Evolutionary conservation across 129 eudicot genomes (phyloP).

Genomic region (Pulicaria dysenterica): DNA sequence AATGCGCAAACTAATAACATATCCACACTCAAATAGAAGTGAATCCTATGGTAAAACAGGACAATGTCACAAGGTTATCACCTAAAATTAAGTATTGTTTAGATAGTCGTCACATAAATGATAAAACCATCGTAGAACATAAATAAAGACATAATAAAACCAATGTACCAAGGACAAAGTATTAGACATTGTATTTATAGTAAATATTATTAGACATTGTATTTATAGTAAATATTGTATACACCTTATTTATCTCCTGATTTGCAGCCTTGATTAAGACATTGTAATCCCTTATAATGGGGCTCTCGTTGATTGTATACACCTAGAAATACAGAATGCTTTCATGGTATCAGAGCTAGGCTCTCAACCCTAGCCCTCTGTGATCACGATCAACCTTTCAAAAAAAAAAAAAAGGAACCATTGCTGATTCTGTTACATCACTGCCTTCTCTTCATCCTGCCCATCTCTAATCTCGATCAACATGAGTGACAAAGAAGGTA

Average conservation of each 20-base stretch:
- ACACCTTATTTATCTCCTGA: not conserved
- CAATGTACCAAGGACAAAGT: too few relatives aligned
- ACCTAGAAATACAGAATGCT: not conserved
- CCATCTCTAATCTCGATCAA: not conserved
- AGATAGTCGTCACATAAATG: too few relatives aligned
- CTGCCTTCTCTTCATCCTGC: not conserved
- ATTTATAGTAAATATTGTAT: conserved; percentile 8
- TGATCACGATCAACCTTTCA: not conserved
- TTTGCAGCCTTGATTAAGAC: conserved; percentile 1
- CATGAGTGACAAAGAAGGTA: not conserved
- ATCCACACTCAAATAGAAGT: too few relatives aligned
- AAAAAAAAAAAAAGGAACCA: too few relatives aligned
- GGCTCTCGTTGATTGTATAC: not conserved
- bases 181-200: too few relatives aligned
- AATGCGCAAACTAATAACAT: too few relatives aligned
- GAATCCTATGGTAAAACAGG: too few relatives aligned
- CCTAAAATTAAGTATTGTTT: too few relatives aligned
- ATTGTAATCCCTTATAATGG: not conserved
- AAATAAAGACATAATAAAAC: too few relatives aligned
- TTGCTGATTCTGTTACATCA: too few relatives aligned
- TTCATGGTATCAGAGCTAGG: not conserved
- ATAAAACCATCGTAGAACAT: too few relatives aligned
- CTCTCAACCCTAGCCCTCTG: not conserved
- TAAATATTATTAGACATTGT: not conserved
- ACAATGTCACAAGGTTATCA: too few relatives aligned